Conservation (phyloP, 169 alveolate genomes). For the Theileria annulata region DNA sequence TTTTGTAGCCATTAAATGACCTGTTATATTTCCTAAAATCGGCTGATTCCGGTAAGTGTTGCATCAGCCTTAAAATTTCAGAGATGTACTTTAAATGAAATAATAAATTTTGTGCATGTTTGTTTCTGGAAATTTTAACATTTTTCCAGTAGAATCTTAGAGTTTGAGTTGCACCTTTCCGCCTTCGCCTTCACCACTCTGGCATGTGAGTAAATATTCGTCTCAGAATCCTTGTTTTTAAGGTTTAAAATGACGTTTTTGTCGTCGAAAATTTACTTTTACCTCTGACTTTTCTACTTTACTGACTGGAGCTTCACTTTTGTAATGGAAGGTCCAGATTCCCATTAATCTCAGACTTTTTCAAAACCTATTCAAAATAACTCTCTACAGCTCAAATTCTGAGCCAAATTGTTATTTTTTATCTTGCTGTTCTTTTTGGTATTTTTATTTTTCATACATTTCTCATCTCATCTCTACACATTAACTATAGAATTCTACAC, state of each 20-base stretch:
- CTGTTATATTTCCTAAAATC: background rate
- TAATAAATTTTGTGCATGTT: conserved; percentile 7
- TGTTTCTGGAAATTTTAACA: background rate
- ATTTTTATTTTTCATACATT: too few relatives aligned
- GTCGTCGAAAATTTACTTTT: background rate
- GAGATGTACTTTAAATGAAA: background rate
- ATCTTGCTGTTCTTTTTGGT: background rate
- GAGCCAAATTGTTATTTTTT: background rate
- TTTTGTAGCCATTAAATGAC: background rate
- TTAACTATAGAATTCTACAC: too few relatives aligned
- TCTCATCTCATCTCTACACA: too few relatives aligned
- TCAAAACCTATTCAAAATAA: background rate
- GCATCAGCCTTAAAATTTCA: background rate
- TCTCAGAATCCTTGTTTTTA: background rate
- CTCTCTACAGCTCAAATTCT: background rate
- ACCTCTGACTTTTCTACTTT: background rate
- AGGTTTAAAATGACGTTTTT: background rate
- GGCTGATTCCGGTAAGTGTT: conserved; percentile 9
- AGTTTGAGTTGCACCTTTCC: conserved; percentile 11
- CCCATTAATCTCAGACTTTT: background rate
- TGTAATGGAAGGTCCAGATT: background rate
- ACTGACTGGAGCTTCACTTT: background rate
- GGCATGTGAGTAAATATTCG: conserved; percentile 12
- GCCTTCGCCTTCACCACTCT: conserved; percentile 16
- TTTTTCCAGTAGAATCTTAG: conserved; percentile 6